Evolutionary conservation across 192 early-diverging fungal genomes (phyloP), one percentile per base, ranked within the genome.

Genomic region (Linnemannia schmuckeri): DNA sequence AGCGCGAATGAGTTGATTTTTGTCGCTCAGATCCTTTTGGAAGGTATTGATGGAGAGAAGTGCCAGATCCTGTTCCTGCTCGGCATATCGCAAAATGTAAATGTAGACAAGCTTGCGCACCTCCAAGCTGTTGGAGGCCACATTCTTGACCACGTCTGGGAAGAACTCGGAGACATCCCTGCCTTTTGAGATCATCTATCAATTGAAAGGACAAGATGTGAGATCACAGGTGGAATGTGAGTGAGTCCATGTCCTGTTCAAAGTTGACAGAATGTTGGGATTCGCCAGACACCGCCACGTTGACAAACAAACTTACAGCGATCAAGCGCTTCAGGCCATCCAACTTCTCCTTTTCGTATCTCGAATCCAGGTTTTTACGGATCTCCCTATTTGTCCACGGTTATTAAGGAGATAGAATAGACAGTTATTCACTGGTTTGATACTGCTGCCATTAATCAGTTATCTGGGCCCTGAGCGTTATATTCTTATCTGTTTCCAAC

Each of bases 11-110:
- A 97, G 92, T 63, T 96, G 97, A 90, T 97, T 99, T 79, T 92
- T 90, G 79, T 99, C 99, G 7, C 95, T 92, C 37, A 99, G 88
- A 85, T 99, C 99, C 79, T 96, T 96, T 90, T 99, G 99, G 81
- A 99, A 99, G 0, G 98, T 99, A 83, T 99, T 99, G 86, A 99
- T 95, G 12, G 97, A 97, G 15, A 99, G 85, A 24, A 99, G 88
- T 42, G 97, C 96, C 71, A 99, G 90, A 88, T 99, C 99, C 57
- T 96, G 99, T 82, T 99, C 97, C 89, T 97, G 94, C 82, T 99
- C 97, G 12, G 97, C 97, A 85, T 99, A 99, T 66, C 96, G 94
- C 75, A 97, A 87, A 24, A 99, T 89, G 84, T 98, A 99, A 78
- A 99, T 98, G 90, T 98, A 98, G 35, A 99, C 99, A 6, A 99